These are phyloP conservation scores for Scedosporium minutisporum DNA, from an alignment of 2,329 filamentous ascomycete species.

Conservation along the genomic window DNA sequence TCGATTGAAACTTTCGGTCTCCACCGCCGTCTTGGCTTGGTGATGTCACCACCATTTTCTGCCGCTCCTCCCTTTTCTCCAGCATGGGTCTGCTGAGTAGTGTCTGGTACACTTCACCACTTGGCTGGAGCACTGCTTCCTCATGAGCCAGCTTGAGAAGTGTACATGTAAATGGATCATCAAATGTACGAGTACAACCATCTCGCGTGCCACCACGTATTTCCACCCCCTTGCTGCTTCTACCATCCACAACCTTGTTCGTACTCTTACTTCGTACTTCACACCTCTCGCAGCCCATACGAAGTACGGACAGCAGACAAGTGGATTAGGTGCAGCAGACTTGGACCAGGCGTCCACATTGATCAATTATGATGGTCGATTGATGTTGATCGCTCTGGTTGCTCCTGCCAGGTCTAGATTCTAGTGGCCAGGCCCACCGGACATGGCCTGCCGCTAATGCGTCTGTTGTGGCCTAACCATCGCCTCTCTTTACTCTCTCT, in stretches of 20 bases:
- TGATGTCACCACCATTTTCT: constrained; percentile 3
- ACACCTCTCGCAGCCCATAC: no score
- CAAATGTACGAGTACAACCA: not conserved
- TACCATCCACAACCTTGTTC: no score
- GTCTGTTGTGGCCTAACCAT: not conserved
- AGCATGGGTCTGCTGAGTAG: not conserved
- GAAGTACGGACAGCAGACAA: no score
- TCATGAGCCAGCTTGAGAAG: not conserved
- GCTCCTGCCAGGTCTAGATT: not conserved
- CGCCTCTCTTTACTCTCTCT: not conserved
- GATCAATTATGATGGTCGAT: no score
- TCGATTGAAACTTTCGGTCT: not conserved
- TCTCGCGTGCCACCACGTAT: not conserved
- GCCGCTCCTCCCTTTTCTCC: not conserved
- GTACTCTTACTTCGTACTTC: no score
- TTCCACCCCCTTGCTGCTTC: not conserved
- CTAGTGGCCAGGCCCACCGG: not conserved
- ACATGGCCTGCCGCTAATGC: not conserved
- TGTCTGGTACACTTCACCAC: not conserved
- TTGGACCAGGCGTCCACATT: no score
- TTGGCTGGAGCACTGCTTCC: no score
- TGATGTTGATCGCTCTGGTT: no score
- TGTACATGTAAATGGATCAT: not conserved
- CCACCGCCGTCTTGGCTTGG: constrained; percentile 4
- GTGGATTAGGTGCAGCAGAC: no score